phyloP scores from a whole-genome alignment of 1,284 basidiomycete species.

The Mixia osmundae region DNA sequence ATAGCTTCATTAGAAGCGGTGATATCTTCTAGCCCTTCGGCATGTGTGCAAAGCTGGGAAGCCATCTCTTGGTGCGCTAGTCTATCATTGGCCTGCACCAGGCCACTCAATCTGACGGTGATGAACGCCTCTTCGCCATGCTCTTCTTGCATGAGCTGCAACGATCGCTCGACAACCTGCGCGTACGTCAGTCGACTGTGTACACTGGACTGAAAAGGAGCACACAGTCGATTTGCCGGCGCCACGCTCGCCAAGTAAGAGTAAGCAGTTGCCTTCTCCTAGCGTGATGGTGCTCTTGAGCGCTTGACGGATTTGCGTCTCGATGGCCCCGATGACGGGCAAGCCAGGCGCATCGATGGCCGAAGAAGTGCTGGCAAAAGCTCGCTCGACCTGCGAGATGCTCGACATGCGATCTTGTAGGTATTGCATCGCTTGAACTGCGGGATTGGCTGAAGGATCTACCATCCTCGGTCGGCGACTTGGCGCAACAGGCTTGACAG shows the following conservation, averaged over 20 bases:
- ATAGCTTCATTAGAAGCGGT: conserved; percentile 17
- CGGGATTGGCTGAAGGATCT: too few relatives aligned
- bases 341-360: not conserved
- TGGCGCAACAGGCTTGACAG: too few relatives aligned
- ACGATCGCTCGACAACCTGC: conserved; percentile 14
- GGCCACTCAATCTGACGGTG: conserved; percentile 57
- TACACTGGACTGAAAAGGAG: not conserved
- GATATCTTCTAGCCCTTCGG: conserved; percentile 22
- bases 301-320: conserved; percentile 10
- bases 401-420: too few relatives aligned
- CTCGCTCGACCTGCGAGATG: too few relatives aligned
- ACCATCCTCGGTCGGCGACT: too few relatives aligned
- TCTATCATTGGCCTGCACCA: conserved; percentile 58
- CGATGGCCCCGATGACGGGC: conserved; percentile 1
- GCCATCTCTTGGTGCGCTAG: conserved; percentile 83
- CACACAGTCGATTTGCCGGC: conserved; percentile 16
- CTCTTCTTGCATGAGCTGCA: conserved; percentile 8
- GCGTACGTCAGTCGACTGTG: not conserved
- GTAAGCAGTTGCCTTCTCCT: conserved; percentile 16
- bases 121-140: conserved; percentile 28
- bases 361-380: too few relatives aligned
- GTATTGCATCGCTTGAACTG: too few relatives aligned
- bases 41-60: conserved; percentile 38
- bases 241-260: conserved; percentile 16
- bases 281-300: conserved; percentile 14